phyloP scores from a whole-genome alignment of 345 rosid genomes.

The Laguncularia racemosa region DNA sequence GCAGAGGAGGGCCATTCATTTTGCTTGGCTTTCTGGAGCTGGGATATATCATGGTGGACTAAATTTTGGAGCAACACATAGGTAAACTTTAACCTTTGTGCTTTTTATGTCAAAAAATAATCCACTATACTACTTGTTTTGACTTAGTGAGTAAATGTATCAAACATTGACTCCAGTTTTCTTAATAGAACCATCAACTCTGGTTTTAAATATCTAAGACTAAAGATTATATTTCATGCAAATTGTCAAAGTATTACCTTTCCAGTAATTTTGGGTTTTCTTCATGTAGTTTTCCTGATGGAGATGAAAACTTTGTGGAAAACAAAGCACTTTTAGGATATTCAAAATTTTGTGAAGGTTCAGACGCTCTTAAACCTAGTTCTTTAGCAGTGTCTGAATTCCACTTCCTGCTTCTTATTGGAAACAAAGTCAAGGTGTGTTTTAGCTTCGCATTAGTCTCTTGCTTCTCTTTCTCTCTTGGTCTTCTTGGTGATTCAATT shows the following conservation, averaged over 20 bases:
- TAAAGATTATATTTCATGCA: no score
- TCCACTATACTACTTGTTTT: no score
- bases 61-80: constrained; percentile 91
- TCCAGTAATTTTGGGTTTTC: constrained; percentile 7
- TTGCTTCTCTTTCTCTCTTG: background rate
- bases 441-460: background rate
- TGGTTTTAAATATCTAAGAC: constrained; percentile 7
- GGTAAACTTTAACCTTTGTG: constrained; percentile 32
- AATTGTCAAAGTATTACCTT: no score
- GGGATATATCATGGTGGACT: constrained; percentile 95
- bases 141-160: no score
- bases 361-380: constrained; percentile 67
- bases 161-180: no score
- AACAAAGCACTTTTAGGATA: constrained; percentile 91
- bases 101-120: no score
- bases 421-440: constrained; percentile 95
- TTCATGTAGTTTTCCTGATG: constrained; percentile 61
- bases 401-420: constrained; percentile 90
- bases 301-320: constrained; percentile 97
- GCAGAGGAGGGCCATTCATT: constrained; percentile 96
- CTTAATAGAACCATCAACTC: background rate
- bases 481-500: background rate
- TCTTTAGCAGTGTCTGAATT: constrained; percentile 95
- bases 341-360: constrained; percentile 64
- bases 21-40: constrained; percentile 99